A percentile compares a stretch with the other conserved stretches of the same genome.
Conservation (phyloP, 31 red algal species). For the Asparagopsis taxiformis region DNA sequence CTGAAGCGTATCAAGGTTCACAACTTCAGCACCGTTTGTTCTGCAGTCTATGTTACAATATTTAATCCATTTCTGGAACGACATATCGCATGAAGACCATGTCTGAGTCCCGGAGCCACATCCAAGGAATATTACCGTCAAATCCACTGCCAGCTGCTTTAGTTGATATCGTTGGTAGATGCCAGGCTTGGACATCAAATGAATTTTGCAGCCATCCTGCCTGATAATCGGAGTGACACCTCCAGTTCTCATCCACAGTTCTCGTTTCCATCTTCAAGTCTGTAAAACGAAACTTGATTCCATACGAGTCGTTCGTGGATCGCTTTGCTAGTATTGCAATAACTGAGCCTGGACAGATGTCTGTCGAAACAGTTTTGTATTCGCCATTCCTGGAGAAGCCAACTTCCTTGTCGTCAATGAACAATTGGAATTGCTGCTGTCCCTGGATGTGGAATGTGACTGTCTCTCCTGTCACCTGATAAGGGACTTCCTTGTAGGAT, state of each 20-base stretch:
- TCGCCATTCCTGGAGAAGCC: conserved; percentile 2
- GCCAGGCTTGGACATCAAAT: conserved; percentile 12
- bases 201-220: conserved; percentile 18
- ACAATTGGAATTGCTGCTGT: conserved; percentile 20
- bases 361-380: conserved; percentile 12
- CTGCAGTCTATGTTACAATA: background rate
- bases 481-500: conserved; percentile 2
- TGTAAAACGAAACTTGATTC: conserved; percentile 22
- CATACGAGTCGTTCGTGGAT: background rate
- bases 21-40: background rate
- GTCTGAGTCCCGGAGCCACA: conserved; percentile 10
- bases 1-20: background rate
- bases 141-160: background rate
- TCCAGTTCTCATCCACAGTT: conserved; percentile 24
- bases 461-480: background rate
- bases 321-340: conserved; percentile 17
- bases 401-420: conserved; percentile 15
- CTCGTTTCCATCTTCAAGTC: conserved; percentile 26
- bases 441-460: conserved; percentile 12
- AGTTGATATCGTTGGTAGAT: conserved; percentile 4
- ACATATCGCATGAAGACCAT: conserved; percentile 25
- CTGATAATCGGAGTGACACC: background rate
- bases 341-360: conserved; percentile 6
- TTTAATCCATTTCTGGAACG: background rate
- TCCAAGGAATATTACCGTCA: conserved; percentile 22